Conservation (phyloP, 2,329 filamentous ascomycete genomes). For the Talaromyces atroroseus region DNA sequence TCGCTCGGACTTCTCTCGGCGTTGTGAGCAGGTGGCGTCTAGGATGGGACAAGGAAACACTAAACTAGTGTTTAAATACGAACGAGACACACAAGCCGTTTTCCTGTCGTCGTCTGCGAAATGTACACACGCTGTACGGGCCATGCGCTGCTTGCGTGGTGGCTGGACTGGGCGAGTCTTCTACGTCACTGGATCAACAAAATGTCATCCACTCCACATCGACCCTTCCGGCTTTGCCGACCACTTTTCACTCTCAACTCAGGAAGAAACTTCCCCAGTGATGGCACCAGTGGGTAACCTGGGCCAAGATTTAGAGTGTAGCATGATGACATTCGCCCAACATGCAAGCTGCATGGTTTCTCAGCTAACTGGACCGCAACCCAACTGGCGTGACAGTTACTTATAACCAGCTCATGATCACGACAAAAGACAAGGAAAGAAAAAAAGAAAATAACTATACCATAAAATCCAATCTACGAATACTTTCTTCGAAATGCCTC, state of each 20-base stretch:
- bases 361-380: background rate
- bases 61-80: too few relatives aligned
- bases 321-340: conserved; percentile 2
- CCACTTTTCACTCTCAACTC: background rate
- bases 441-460: background rate
- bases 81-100: too few relatives aligned
- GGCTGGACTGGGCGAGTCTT: background rate
- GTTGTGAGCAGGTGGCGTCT: background rate
- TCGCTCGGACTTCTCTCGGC: background rate
- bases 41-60: too few relatives aligned
- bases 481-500: background rate
- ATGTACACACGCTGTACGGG: background rate
- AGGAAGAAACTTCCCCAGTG: background rate
- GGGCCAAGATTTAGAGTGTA: background rate
- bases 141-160: conserved; percentile 1
- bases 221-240: background rate
- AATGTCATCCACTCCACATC: background rate
- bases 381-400: background rate
- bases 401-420: background rate
- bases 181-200: background rate
- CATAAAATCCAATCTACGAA: background rate
- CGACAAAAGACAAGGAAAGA: background rate
- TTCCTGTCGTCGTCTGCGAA: too few relatives aligned
- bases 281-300: background rate
- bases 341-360: background rate